Evolutionary conservation across 768 basidiomycete species (phyloP), one percentile per base, ranked within the genome.

Genomic region (Leucocoprinus birnbaumii): DNA sequence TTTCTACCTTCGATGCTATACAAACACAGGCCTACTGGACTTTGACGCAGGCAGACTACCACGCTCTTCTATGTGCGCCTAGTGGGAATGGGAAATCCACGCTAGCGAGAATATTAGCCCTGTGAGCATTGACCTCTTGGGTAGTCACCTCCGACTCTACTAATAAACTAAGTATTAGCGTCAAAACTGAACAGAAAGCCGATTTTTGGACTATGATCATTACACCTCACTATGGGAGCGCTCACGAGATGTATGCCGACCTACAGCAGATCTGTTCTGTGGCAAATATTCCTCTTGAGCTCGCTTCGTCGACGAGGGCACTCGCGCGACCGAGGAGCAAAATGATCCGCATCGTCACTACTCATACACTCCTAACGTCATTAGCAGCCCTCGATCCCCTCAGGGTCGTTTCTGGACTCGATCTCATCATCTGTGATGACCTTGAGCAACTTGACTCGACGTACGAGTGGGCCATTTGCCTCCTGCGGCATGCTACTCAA

Each of bases 11-110:
- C 66, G 97, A 94, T 62, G 82, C 85, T 1, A 84, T 97, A 1
- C 97, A 99, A 65, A 91, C 89, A 0, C 96, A 98, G 59, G 74
- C 82, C 6, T 91, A 90, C 67, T 98, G 96, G 92, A 83, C 84
- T 38, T 61, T 90, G 14, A 71, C 86, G 49, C 82, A 86, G 63
- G 87, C 91, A 2, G 73, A 76, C 38, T 66, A 73, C 31, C 90
- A 94, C 64, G 68, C 84, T 2, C 69, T 98, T 26, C 60, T 97
- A 10, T 89, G 86, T 61, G 89, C 86, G 0, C 94, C 96, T 1
- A 79, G 84, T 3, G 84, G 87, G 13, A 82, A 84, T 55, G 95
- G 95, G 0, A 97, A 96, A 66, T 86, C 91, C 2, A 74, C 81
- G 21, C 63, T 96, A 58, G 87, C 80, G 2, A 83, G 89, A 57